Conservation (phyloP, 140 eudicot genomes). For the Ambrosia hybrid region DNA sequence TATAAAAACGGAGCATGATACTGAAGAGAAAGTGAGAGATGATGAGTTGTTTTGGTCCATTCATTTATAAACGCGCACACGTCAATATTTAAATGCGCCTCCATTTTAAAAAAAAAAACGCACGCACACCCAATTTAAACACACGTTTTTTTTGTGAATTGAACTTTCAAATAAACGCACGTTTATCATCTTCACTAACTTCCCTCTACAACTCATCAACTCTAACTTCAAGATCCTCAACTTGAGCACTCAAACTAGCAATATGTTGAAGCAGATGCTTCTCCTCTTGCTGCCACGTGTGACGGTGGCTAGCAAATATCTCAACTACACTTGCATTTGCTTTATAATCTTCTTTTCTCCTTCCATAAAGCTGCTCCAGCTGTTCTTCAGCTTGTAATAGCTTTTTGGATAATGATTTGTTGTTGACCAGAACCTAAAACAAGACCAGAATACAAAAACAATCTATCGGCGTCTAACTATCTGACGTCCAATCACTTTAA, state of each 20-base stretch:
- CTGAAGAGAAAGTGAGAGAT: too few relatives aligned
- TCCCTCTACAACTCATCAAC: conserved; percentile 64
- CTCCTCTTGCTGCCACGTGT: conserved; percentile 92
- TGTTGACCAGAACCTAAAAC: neutral
- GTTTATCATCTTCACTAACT: conserved; percentile 60
- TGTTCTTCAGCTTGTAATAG: conserved; percentile 62
- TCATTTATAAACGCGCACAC: too few relatives aligned
- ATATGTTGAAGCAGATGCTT: conserved; percentile 66
- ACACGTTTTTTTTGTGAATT: too few relatives aligned
- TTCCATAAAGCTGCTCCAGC: conserved; percentile 57
- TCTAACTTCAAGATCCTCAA: conserved; percentile 60
- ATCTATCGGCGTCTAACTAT: too few relatives aligned
- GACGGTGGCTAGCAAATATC: conserved; percentile 89
- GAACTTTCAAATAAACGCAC: too few relatives aligned
- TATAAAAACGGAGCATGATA: too few relatives aligned
- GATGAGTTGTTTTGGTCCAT: too few relatives aligned
- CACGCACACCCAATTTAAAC: too few relatives aligned
- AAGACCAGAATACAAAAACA: too few relatives aligned
- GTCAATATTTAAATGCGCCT: too few relatives aligned
- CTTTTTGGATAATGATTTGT: conserved; percentile 49
- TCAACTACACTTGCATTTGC: conserved; percentile 97
- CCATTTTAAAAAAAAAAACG: too few relatives aligned
- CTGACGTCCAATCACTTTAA: too few relatives aligned
- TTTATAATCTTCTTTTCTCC: conserved; percentile 88
- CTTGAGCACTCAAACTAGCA: conserved; percentile 53